phyloP scores from a whole-genome alignment of 139 green algal species.

The Picochlorum sp. region DNA sequence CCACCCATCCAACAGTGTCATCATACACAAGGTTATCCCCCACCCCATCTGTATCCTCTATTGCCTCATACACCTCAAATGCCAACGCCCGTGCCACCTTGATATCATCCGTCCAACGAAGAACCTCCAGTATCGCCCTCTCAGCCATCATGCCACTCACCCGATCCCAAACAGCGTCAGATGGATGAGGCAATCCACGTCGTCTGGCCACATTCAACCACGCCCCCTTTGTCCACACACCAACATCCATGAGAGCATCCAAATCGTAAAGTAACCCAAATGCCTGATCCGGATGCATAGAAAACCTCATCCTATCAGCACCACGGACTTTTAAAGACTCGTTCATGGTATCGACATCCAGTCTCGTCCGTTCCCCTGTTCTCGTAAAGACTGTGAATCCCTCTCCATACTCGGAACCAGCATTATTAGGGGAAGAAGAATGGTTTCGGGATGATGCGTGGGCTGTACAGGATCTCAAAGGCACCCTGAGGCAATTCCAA shows the following conservation, averaged over 20 bases:
- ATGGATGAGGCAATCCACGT: too few relatives aligned
- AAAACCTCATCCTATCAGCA: constrained; percentile 39
- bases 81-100: constrained; percentile 42
- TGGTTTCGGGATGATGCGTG: too few relatives aligned
- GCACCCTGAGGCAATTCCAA: too few relatives aligned
- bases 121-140: constrained; percentile 43
- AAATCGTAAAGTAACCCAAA: constrained; percentile 67
- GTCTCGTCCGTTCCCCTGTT: constrained; percentile 18
- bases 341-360: constrained; percentile 75
- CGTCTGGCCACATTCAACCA: constrained; percentile 51
- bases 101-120: constrained; percentile 59
- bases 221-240: constrained; percentile 31
- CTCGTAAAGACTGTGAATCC: constrained; percentile 45
- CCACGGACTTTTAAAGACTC: constrained; percentile 55
- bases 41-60: constrained; percentile 27
- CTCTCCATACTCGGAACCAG: constrained; percentile 10
- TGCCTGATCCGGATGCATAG: constrained; percentile 66
- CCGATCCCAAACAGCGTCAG: too few relatives aligned
- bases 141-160: constrained; percentile 32
- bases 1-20: constrained; percentile 58
- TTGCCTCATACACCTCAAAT: constrained; percentile 39
- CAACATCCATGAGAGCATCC: constrained; percentile 45
- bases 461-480: too few relatives aligned
- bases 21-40: not conserved
- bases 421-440: not conserved